Evolutionary conservation across 1,284 basidiomycete genomes (phyloP).

Genomic region (Trametes versicolor): DNA sequence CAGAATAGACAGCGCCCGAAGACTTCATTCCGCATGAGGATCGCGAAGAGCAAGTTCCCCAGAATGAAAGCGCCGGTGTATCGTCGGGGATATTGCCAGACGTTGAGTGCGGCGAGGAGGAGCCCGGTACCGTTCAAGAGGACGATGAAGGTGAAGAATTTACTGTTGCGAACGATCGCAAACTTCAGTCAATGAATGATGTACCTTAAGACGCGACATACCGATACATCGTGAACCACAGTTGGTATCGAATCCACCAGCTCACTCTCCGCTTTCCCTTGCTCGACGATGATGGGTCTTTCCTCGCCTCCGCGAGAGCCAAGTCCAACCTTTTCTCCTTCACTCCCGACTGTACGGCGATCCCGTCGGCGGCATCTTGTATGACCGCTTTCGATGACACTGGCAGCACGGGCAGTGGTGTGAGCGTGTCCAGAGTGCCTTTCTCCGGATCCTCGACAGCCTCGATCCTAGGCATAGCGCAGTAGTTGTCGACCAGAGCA

Average conservation of each 20-base stretch:
- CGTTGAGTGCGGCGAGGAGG: constrained; percentile 56
- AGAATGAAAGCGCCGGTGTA: constrained; percentile 70
- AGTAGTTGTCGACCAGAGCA: constrained; percentile 8
- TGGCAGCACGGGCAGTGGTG: constrained; percentile 33
- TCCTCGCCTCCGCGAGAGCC: constrained; percentile 34
- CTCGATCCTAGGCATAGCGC: constrained; percentile 36
- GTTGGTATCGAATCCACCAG: constrained; percentile 59
- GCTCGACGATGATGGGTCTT: constrained; percentile 31
- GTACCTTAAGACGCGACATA: constrained; percentile 36
- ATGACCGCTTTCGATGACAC: constrained; percentile 34
- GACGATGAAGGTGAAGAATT: constrained; percentile 67
- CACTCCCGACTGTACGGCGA: constrained; percentile 29
- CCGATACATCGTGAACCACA: constrained; percentile 78
- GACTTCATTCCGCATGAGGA: constrained; percentile 60
- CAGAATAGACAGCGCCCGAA: constrained; percentile 70
- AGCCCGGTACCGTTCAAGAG: constrained; percentile 61
- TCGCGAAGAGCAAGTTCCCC: constrained; percentile 55
- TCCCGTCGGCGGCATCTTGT: constrained; percentile 29
- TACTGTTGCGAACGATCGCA: constrained; percentile 50
- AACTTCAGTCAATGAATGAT: background rate
- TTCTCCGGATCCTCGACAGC: constrained; percentile 44
- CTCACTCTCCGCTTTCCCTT: constrained; percentile 42
- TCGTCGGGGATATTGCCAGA: constrained; percentile 66
- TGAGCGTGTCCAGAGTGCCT: constrained; percentile 38
- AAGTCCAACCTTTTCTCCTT: constrained; percentile 31